Conservation (phyloP, 2,329 filamentous ascomycete genomes). For the Plenodomus lindquistii region DNA sequence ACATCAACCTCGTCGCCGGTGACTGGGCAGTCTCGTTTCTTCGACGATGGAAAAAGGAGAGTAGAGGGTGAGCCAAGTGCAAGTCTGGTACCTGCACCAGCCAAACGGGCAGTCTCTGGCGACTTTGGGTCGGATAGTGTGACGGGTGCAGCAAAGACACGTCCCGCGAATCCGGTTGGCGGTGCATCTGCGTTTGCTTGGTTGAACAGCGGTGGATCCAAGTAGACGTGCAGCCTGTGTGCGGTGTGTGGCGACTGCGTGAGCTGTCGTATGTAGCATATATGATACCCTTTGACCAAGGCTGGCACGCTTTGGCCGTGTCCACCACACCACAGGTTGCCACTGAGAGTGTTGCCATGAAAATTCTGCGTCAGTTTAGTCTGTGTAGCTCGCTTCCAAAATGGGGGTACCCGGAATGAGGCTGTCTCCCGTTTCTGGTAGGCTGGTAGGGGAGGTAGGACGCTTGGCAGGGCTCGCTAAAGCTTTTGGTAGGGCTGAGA, state of each 20-base stretch:
- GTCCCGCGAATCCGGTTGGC: slow-evolving; percentile 79
- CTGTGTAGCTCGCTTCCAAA: no score
- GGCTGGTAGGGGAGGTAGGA: neutral
- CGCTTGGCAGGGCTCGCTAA: slow-evolving; percentile 23
- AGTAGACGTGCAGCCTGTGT: slow-evolving; percentile 13
- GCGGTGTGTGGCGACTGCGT: no score
- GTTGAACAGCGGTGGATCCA: slow-evolving; percentile 63
- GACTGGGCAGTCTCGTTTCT: slow-evolving; percentile 51
- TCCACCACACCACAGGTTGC: no score
- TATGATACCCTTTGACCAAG: neutral
- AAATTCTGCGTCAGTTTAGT: neutral
- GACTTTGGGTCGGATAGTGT: slow-evolving; percentile 46
- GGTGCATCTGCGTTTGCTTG: slow-evolving; percentile 93
- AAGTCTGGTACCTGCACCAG: slow-evolving; percentile 15
- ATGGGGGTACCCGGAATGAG: no score
- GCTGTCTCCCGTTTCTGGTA: no score
- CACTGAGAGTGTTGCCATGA: no score
- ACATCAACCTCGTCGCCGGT: slow-evolving; percentile 29
- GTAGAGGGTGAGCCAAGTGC: slow-evolving; percentile 23
- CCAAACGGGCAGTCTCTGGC: slow-evolving; percentile 35
- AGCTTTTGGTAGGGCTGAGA: slow-evolving; percentile 19
- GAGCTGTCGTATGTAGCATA: slow-evolving; percentile 1
- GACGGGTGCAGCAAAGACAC: slow-evolving; percentile 51
- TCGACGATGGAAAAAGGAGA: slow-evolving; percentile 52
- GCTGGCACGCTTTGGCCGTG: neutral